Percentiles rank a stretch among this genome's conserved stretches.
These are phyloP conservation scores for Aspergillus hancockii DNA, from an alignment of 495 filamentous ascomycete genomes.

Conservation along the genomic window DNA sequence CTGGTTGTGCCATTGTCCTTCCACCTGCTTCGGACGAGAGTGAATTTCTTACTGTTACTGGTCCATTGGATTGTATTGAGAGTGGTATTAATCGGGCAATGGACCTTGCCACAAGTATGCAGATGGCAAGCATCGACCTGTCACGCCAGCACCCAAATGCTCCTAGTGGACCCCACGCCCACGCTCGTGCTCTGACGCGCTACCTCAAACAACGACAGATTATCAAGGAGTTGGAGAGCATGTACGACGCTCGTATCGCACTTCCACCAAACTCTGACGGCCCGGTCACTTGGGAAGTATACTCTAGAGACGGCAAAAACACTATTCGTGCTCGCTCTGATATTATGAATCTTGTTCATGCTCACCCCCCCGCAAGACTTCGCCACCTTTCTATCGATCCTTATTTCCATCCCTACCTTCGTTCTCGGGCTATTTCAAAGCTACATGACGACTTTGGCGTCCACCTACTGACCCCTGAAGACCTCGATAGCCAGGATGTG, in stretches of 20 bases:
- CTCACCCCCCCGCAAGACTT: slow-evolving; percentile 76
- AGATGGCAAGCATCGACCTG: slow-evolving; percentile 74
- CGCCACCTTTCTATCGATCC: slow-evolving; percentile 72
- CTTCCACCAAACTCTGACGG: slow-evolving; percentile 64
- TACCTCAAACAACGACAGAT: slow-evolving; percentile 78
- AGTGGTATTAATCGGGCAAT: slow-evolving; percentile 74
- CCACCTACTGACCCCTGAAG: slow-evolving; percentile 72
- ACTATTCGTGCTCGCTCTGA: slow-evolving; percentile 76
- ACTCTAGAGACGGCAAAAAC: slow-evolving; percentile 80
- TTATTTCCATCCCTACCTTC: slow-evolving; percentile 81
- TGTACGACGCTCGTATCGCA: slow-evolving; percentile 79
- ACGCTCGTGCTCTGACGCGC: slow-evolving; percentile 80
- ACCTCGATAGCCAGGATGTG: slow-evolving; percentile 62
- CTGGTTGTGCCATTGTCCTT: slow-evolving; percentile 84
- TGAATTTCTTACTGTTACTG: slow-evolving; percentile 80
- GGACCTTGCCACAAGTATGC: slow-evolving; percentile 80
- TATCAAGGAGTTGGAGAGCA: slow-evolving; percentile 73
- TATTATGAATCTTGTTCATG: slow-evolving; percentile 75
- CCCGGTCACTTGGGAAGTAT: slow-evolving; percentile 78
- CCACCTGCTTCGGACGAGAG: slow-evolving; percentile 70
- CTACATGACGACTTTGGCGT: slow-evolving; percentile 77
- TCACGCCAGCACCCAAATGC: slow-evolving; percentile 72
- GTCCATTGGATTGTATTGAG: slow-evolving; percentile 70
- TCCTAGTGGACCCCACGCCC: slow-evolving; percentile 66
- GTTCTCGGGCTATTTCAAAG: slow-evolving; percentile 59